A percentile compares a stretch with the other conserved stretches of the same genome.
Evolutionary conservation across 2,329 filamentous ascomycete species (phyloP).

Genomic region (Fusarium anguioides): DNA sequence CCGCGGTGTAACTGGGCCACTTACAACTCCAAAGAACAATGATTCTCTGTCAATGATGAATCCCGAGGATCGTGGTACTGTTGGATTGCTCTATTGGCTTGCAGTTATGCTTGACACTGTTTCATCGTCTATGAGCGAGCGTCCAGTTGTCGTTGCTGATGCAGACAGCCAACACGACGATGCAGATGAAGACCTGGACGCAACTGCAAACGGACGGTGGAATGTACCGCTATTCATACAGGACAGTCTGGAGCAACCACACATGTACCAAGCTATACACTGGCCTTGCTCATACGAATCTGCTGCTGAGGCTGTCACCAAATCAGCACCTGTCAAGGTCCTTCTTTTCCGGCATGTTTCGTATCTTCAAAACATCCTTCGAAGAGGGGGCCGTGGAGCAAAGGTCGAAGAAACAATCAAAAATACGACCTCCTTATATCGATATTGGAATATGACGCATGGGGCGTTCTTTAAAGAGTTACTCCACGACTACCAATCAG

Average conservation of each 20-base stretch:
- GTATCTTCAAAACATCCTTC: conserved; percentile 62
- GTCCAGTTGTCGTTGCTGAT: conserved; percentile 51
- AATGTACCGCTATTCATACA: conserved; percentile 39
- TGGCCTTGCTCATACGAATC: conserved; percentile 66
- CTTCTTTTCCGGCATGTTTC: conserved; percentile 65
- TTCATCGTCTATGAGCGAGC: conserved; percentile 62
- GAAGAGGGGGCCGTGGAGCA: conserved; percentile 49
- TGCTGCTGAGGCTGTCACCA: conserved; percentile 60
- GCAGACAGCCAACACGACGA: conserved; percentile 53
- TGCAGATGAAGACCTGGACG: conserved; percentile 26
- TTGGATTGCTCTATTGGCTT: conserved; percentile 67
- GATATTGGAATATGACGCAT: conserved; percentile 65
- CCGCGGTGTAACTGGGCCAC: conserved; percentile 19
- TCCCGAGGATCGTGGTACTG: conserved; percentile 53
- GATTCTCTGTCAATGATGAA: conserved; percentile 16
- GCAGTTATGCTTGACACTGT: conserved; percentile 69
- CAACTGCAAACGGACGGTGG: conserved; percentile 30
- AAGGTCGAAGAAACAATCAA: conserved; percentile 60
- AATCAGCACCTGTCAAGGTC: conserved; percentile 68
- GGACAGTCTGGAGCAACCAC: conserved; percentile 43
- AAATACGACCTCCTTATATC: conserved; percentile 60
- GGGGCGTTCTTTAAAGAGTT: conserved; percentile 63
- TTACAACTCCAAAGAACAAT: not conserved
- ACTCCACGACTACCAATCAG: conserved; percentile 57
- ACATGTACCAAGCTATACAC: conserved; percentile 40